Percentiles rank a stretch among this genome's conserved stretches.
Conservation (phyloP, 2,329 filamentous ascomycete species). For the Cladophialophora psammophila region DNA sequence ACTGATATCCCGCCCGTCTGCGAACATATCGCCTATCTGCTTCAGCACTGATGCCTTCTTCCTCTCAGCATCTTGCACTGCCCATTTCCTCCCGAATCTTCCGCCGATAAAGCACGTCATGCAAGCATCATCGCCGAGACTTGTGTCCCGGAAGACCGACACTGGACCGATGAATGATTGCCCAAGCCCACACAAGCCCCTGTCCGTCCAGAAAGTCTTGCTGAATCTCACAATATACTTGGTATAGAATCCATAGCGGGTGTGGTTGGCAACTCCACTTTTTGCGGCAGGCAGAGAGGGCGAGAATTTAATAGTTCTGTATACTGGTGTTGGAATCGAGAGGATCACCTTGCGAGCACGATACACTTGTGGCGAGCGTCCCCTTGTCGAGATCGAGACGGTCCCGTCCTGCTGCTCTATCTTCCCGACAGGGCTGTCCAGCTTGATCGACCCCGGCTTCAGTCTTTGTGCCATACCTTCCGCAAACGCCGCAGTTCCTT, state of each 20-base stretch:
- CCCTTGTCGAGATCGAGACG: slow-evolving; percentile 28
- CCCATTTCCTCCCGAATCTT: slow-evolving; percentile 47
- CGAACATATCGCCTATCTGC: slow-evolving; percentile 46
- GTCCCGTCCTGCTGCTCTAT: slow-evolving; percentile 42
- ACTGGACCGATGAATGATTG: slow-evolving; percentile 50
- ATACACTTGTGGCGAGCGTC: slow-evolving; percentile 39
- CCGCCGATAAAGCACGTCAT: slow-evolving; percentile 54
- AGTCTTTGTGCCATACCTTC: slow-evolving; percentile 49
- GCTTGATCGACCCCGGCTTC: slow-evolving; percentile 41
- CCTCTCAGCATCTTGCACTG: slow-evolving; percentile 35
- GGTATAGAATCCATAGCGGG: slow-evolving; percentile 57
- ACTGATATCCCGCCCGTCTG: slow-evolving; percentile 30
- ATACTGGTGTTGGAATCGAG: slow-evolving; percentile 57
- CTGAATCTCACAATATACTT: slow-evolving; percentile 59
- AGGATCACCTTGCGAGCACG: slow-evolving; percentile 57
- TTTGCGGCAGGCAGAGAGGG: slow-evolving; percentile 57
- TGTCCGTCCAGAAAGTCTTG: slow-evolving; percentile 54
- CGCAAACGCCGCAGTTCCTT: slow-evolving; percentile 57
- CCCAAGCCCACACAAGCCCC: slow-evolving; percentile 48
- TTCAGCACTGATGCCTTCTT: slow-evolving; percentile 42
- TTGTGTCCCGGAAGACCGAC: slow-evolving; percentile 51
- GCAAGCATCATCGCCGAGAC: slow-evolving; percentile 43
- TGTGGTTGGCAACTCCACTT: slow-evolving; percentile 46
- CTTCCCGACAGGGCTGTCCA: slow-evolving; percentile 42
- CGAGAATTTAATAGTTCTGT: slow-evolving; percentile 56